These are phyloP conservation scores for Vitis rupestris DNA, from an alignment of 164 flowering plant species.

Conservation along the genomic window DNA sequence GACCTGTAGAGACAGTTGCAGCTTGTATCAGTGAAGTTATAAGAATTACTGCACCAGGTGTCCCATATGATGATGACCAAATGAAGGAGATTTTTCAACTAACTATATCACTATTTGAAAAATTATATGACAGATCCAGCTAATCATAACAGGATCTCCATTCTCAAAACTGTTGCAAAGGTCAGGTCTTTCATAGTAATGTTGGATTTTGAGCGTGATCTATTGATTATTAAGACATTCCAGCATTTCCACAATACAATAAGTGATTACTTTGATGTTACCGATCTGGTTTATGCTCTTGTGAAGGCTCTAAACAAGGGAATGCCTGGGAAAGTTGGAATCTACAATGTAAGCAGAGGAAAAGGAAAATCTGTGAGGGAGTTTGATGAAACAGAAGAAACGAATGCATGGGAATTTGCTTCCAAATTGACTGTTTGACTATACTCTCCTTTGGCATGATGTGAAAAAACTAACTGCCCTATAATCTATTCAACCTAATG, in stretches of 20 bases:
- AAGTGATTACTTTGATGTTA: too few species aligned
- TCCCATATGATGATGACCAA: slow-evolving; percentile 72
- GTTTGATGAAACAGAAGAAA: too few species aligned
- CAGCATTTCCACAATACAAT: slow-evolving; percentile 36
- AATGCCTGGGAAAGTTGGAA: too few species aligned
- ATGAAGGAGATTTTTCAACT: slow-evolving; percentile 80
- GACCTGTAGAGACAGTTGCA: slow-evolving; percentile 37
- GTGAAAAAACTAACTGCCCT: too few species aligned
- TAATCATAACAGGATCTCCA: slow-evolving; percentile 51
- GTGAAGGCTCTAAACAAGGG: too few species aligned
- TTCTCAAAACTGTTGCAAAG: slow-evolving; percentile 68
- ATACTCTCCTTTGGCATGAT: too few species aligned
- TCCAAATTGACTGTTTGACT: too few species aligned
- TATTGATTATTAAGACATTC: slow-evolving; percentile 57
- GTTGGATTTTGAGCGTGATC: slow-evolving; percentile 77
- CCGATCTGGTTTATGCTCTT: too few species aligned
- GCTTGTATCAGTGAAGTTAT: slow-evolving; percentile 78
- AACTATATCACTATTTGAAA: slow-evolving; percentile 63
- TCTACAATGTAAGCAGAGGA: too few species aligned
- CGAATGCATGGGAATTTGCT: too few species aligned
- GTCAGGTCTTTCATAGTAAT: slow-evolving; percentile 68
- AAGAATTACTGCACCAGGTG: slow-evolving; percentile 83
- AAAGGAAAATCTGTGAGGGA: too few species aligned
- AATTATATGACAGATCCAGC: slow-evolving; percentile 44
- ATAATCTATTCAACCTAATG: too few species aligned